Evolutionary conservation across 306 rosid genomes (phyloP).

Genomic region (Cicer pinnatifidum): DNA sequence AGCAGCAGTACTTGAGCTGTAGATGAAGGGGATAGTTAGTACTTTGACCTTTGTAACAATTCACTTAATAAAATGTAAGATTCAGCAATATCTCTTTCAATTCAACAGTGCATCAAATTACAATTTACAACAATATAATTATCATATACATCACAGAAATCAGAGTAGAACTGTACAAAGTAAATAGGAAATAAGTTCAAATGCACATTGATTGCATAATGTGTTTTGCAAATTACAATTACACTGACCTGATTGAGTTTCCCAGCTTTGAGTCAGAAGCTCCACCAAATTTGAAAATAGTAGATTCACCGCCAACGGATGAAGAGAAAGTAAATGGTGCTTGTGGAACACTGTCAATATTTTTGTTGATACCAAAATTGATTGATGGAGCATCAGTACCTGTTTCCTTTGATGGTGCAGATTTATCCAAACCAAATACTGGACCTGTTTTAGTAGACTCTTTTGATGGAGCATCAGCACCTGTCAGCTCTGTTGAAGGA

Average conservation of each 20-base stretch:
- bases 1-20: conserved; percentile 58
- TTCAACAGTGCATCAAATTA: not conserved
- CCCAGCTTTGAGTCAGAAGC: conserved; percentile 49
- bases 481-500: conserved; percentile 39
- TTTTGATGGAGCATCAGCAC: conserved; percentile 36
- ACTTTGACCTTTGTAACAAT: conserved; percentile 8
- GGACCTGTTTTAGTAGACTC: conserved; percentile 39
- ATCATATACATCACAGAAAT: not conserved
- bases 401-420: conserved; percentile 46
- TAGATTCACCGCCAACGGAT: conserved; percentile 45
- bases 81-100: conserved; percentile 3
- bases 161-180: conserved; percentile 13
- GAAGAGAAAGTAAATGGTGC: conserved; percentile 50
- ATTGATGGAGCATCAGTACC: conserved; percentile 43
- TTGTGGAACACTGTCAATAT: conserved; percentile 43
- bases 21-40: conserved; percentile 35
- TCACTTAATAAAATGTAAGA: conserved; percentile 22
- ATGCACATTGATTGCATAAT: not conserved
- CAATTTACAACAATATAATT: not conserved
- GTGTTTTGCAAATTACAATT: conserved; percentile 4
- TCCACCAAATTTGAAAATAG: conserved; percentile 45
- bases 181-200: not conserved
- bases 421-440: conserved; percentile 47
- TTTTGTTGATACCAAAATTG: conserved; percentile 48
- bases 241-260: conserved; percentile 59